Evolutionary conservation across 129 eudicot genomes (phyloP).

Genomic region (Solidago caesia): DNA sequence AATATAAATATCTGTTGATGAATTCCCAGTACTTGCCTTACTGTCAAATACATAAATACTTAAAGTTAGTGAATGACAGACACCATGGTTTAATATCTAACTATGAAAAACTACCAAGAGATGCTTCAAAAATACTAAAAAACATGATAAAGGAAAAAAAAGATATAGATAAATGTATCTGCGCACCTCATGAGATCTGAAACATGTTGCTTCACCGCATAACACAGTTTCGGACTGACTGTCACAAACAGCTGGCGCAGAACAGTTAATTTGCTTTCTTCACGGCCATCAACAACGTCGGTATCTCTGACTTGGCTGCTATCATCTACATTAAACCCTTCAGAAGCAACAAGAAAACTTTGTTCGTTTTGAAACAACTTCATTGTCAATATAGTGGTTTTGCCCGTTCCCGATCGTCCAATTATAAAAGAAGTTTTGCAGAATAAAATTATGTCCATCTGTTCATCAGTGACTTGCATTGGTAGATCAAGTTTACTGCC

Average conservation of each 20-base stretch:
- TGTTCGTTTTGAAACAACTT: constrained; percentile 59
- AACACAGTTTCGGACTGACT: constrained; percentile 9
- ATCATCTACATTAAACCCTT: constrained; percentile 30
- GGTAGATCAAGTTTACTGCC: not conserved
- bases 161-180: not conserved
- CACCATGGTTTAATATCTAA: not conserved
- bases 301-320: constrained; percentile 10
- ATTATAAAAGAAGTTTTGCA: constrained; percentile 57
- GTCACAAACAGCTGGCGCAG: constrained; percentile 6
- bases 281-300: not conserved
- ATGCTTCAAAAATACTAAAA: too few species aligned
- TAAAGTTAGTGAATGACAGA: not conserved
- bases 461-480: constrained; percentile 56
- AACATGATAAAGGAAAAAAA: too few species aligned
- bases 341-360: constrained; percentile 39
- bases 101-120: too few species aligned
- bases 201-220: constrained; percentile 11
- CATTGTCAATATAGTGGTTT: constrained; percentile 77
- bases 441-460: constrained; percentile 49
- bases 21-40: not conserved
- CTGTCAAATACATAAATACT: not conserved
- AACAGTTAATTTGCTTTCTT: not conserved
- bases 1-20: not conserved
- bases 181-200: not conserved
- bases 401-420: constrained; percentile 86